Base-by-base conservation (phyloP, 108 stramenopile species). In the Skeletonema tropicum region DNA sequence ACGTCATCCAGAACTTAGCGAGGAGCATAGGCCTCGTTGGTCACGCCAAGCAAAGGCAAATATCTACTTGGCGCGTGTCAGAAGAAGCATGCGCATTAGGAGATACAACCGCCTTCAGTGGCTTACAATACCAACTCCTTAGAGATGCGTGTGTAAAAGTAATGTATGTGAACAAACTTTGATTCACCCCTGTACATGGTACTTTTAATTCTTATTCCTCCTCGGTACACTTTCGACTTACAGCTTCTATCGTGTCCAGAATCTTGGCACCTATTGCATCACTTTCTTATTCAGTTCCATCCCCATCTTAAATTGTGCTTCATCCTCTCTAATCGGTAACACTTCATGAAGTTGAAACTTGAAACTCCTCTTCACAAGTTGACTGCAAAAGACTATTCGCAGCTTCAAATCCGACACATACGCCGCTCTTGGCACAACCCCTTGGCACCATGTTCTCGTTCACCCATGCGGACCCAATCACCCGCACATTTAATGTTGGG, bases 381-480 rank as follows among this genome's bases (percentile, higher is more conserved):
- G 52, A 25, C 15, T 26, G 74, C 74, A 94, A 70, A 29, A 96
- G 60, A 11, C 83, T 60, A 66, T 96, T 96, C 8, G 89, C 95
- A 8, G 97, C 97, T 73, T 91, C 87, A 45, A 95, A 80, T 7
- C 97, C 2, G 90, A 88, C 3, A 97, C 97, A 61, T 83, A 94
- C 10, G 97, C 97, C 97, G 79, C 64, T 97, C 97, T 82, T 97
- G 96, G 72, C 97, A 96, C 41, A 97, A 79, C 19, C 97, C 97
- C 65, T 97, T 97, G 32, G 95, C 93, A 9, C 95, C 95, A 83
- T 97, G 97, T 66, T 97, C 97, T 7, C 87, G 74, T 7, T 94
- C 92, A 8, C 97, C 97, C 95, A 94, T 94, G 14, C 96, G 79
- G 1, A 97, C 97, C 92, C 94, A 95, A 61, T 97, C 97, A 8